Base-by-base conservation (phyloP, 306 rosid genomes). In the Malus sylvestris region DNA sequence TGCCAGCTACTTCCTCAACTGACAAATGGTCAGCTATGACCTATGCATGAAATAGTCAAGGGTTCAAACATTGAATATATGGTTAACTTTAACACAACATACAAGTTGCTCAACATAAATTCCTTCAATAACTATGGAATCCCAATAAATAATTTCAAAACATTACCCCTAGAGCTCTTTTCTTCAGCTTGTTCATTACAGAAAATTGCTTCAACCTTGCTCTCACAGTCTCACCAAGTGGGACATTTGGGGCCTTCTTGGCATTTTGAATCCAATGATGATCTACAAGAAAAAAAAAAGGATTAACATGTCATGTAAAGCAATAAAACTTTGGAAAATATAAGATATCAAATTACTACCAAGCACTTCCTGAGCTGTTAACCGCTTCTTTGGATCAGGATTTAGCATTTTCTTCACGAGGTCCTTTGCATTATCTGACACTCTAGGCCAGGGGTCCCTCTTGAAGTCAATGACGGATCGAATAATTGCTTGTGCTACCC, bases 201-300 rank as follows among this genome's bases (percentile, higher is more conserved):
- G 91, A 88, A 74, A 88, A 88, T 68, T 88, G 91, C 61, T 85
- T 85, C 59, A 88, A 83, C 78, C 91, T 85, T 55, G 91, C 89
- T 81, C 83, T 85, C 74, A 88, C 91, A 67, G 86, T 85, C 79
- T 88, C 91, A 5, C 91, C 91, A 67, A 88, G 81, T 38, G 89
- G 79, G 55, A 88, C 89, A 79, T 88, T 85, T 68, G 91, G 89
- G 58, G 91, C 91, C 71, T 85, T 88, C 75, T 88, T 85, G 73
- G 89, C 89, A 73, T 88, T 85, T 71, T 70, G 89, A 74, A 88
- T 4, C 91, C 91, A 88, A 15, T 89, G 83, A 83, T 88, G 91
- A 66, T 83, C 91, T 88, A 73, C 78, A 73, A 57, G 30, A 33
- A 59, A 62, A 61, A 67, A 55, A 70, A 8, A 6, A 44, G 59